phyloP scores from a whole-genome alignment of 192 early-diverging fungal genomes.

The Radiomyces spectabilis region DNA sequence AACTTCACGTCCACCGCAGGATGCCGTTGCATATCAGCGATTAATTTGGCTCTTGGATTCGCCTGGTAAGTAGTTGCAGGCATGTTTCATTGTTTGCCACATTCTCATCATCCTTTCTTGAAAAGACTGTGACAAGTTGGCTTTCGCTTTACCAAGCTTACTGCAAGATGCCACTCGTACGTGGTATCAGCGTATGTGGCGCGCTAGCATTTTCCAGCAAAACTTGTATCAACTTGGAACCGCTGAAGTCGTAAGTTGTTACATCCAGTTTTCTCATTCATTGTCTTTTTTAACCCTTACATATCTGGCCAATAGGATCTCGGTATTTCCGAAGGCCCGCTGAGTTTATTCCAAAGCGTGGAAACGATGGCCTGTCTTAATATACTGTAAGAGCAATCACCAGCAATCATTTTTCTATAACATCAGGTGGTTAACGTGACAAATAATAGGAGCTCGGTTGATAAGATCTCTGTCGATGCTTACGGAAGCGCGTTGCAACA shows the following conservation, averaged over 20 bases:
- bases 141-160: constrained; percentile 28
- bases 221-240: constrained; percentile 7
- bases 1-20: constrained; percentile 44
- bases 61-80: not conserved
- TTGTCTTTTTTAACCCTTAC: not conserved
- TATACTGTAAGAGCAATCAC: constrained; percentile 28
- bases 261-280: not conserved
- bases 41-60: constrained; percentile 51
- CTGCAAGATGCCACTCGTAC: constrained; percentile 43
- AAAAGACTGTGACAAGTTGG: constrained; percentile 23
- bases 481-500: constrained; percentile 8
- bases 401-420: not conserved
- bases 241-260: constrained; percentile 1
- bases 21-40: constrained; percentile 60
- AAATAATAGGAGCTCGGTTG: constrained; percentile 15
- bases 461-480: constrained; percentile 18
- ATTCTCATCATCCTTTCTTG: not conserved
- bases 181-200: constrained; percentile 48
- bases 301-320: constrained; percentile 25
- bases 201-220: constrained; percentile 33
- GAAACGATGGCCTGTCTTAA: constrained; percentile 41
- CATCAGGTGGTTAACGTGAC: no score
- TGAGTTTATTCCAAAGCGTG: constrained; percentile 38
- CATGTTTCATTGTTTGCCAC: not conserved
- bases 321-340: constrained; percentile 30